phyloP scores from a whole-genome alignment of 768 basidiomycete genomes.

The Suillus tomentosus region DNA sequence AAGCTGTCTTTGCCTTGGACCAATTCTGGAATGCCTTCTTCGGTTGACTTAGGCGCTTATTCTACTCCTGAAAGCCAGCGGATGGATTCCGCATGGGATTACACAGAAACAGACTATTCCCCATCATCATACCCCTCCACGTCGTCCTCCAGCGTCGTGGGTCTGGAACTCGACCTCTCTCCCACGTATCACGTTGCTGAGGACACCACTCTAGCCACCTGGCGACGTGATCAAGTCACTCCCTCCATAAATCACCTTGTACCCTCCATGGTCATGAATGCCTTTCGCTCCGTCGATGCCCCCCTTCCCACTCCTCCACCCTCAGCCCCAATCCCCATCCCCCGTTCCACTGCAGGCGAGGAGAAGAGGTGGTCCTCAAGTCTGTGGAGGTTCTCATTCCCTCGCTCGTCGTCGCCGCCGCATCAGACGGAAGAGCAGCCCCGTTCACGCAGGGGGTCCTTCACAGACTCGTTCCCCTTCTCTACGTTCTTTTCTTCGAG shows the following conservation, averaged over 20 bases:
- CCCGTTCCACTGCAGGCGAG: slow-evolving; percentile 32
- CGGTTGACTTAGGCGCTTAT: slow-evolving; percentile 40
- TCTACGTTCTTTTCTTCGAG: slow-evolving; percentile 37
- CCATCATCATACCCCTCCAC: slow-evolving; percentile 50
- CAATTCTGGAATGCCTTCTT: slow-evolving; percentile 36
- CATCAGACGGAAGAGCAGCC: slow-evolving; percentile 31
- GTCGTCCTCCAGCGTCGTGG: slow-evolving; percentile 37
- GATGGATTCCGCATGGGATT: slow-evolving; percentile 55
- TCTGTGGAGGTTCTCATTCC: slow-evolving; percentile 38
- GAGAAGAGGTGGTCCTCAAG: slow-evolving; percentile 37
- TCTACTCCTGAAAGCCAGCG: slow-evolving; percentile 49
- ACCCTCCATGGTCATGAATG: slow-evolving; percentile 29
- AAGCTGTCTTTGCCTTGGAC: slow-evolving; percentile 38
- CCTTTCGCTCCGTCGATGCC: slow-evolving; percentile 16
- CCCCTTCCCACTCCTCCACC: slow-evolving; percentile 23
- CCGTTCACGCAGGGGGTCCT: slow-evolving; percentile 31
- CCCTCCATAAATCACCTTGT: slow-evolving; percentile 29
- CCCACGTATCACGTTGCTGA: slow-evolving; percentile 33
- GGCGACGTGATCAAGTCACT: slow-evolving; percentile 32
- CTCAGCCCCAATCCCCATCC: slow-evolving; percentile 33
- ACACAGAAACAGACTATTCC: slow-evolving; percentile 46
- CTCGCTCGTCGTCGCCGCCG: slow-evolving; percentile 30
- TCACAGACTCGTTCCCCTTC: slow-evolving; percentile 49
- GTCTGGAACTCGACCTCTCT: slow-evolving; percentile 32
- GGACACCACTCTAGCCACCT: slow-evolving; percentile 33